Evolutionary conservation across 306 rosid genomes (phyloP).

Genomic region (Vigna reflexopilosa): DNA sequence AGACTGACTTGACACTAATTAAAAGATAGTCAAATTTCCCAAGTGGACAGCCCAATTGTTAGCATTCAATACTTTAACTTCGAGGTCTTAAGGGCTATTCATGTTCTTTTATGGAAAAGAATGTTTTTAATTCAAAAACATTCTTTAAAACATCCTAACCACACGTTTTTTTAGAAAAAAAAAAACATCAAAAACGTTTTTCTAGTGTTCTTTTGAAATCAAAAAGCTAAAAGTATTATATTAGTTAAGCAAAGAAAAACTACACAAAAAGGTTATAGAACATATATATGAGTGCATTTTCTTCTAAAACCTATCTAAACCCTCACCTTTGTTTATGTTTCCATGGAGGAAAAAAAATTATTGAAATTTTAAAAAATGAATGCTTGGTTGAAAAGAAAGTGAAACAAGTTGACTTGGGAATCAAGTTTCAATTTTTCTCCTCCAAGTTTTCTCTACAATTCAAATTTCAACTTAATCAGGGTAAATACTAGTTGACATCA

Average conservation of each 20-base stretch:
- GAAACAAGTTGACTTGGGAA: not conserved
- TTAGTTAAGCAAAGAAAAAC: not conserved
- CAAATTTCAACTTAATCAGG: not conserved
- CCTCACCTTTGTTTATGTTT: not conserved
- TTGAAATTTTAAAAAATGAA: not conserved
- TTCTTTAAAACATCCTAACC: not conserved
- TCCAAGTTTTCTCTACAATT: not conserved
- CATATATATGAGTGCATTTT: not conserved
- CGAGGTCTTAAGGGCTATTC: not conserved
- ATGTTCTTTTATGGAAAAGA: not conserved
- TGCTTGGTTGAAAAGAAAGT: not conserved
- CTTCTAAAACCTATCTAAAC: not conserved
- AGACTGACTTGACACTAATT: constrained; percentile 1
- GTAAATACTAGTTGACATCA: not conserved
- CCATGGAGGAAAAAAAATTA: not conserved
- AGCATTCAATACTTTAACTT: constrained; percentile 6
- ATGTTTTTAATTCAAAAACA: not conserved
- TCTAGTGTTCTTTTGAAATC: too few species aligned
- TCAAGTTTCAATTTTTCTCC: not conserved
- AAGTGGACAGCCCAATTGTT: not conserved
- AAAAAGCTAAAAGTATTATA: not conserved
- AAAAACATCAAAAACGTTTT: not conserved
- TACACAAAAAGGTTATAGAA: not conserved
- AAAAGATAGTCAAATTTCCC: not conserved
- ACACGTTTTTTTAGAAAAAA: not conserved